Conservation (phyloP, 257 asterid species). For the Solanum clarkiae region DNA sequence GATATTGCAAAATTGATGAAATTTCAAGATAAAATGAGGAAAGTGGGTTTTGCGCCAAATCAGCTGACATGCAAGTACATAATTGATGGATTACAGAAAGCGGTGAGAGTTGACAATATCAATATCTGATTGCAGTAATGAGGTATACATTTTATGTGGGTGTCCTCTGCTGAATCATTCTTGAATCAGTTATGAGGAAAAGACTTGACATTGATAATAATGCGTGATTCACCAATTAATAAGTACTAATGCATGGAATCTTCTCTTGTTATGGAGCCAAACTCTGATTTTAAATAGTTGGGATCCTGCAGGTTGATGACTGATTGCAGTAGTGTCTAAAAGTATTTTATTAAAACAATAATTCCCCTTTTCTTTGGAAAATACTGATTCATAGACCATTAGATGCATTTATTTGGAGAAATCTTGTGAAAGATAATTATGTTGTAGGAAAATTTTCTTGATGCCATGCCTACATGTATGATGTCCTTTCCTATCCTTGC, state of each 20-base stretch:
- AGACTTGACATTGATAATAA: not conserved
- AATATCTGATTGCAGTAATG: not conserved
- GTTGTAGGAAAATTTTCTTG: not conserved
- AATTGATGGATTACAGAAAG: constrained; percentile 52
- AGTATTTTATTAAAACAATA: not conserved
- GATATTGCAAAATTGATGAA: constrained; percentile 29
- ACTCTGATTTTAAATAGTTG: not conserved
- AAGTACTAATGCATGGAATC: not conserved
- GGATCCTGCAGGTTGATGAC: not conserved
- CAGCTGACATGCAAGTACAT: constrained; percentile 52
- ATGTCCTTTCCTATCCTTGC: not conserved
- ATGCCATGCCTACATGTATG: not conserved
- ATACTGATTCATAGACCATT: not conserved
- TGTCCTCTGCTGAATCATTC: not conserved
- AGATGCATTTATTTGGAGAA: not conserved
- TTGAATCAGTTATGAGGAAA: not conserved
- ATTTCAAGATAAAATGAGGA: constrained; percentile 63
- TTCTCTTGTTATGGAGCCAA: not conserved
- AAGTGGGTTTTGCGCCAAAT: constrained; percentile 53
- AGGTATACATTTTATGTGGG: not conserved
- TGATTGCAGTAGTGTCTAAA: not conserved
- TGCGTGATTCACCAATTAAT: not conserved
- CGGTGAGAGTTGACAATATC: constrained; percentile 12
- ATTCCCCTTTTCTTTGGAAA: not conserved
- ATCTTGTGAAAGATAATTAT: not conserved